Conservation (phyloP, 768 basidiomycete genomes). For the Leucogyrophana mollusca region DNA sequence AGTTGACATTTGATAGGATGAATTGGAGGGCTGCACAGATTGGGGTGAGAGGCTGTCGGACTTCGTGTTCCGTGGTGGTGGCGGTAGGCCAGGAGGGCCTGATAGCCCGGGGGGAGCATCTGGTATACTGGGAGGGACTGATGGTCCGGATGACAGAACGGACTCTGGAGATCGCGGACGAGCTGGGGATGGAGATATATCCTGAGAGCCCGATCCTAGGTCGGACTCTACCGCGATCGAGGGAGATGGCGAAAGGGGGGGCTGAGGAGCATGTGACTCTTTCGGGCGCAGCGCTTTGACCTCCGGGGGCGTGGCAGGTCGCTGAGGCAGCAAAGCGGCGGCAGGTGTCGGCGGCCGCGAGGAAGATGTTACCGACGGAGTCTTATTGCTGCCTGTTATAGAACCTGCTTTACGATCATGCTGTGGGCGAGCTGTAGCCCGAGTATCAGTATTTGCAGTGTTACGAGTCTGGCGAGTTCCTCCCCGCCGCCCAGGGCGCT, state of each 20-base stretch:
- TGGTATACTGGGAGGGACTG: constrained; percentile 49
- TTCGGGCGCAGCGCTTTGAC: constrained; percentile 37
- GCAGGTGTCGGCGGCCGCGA: constrained; percentile 63
- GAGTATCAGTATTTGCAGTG: constrained; percentile 33
- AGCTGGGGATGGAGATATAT: constrained; percentile 39
- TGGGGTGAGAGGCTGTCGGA: constrained; percentile 52
- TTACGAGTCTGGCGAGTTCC: constrained; percentile 49
- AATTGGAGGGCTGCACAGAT: constrained; percentile 47
- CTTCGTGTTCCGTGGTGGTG: constrained; percentile 45
- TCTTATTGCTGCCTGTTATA: constrained; percentile 31
- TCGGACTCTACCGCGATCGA: constrained; percentile 54
- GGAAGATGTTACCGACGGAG: constrained; percentile 46
- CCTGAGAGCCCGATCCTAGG: constrained; percentile 41
- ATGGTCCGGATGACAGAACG: constrained; percentile 30
- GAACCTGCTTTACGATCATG: constrained; percentile 44
- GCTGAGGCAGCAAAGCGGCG: constrained; percentile 31
- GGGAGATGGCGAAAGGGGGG: constrained; percentile 41
- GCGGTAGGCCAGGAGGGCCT: constrained; percentile 48
- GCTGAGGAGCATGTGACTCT: constrained; percentile 39
- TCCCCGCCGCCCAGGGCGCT: constrained; percentile 44
- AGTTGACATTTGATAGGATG: constrained; percentile 83
- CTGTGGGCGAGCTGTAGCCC: constrained; percentile 32
- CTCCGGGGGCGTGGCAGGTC: constrained; percentile 45
- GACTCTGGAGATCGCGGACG: constrained; percentile 42
- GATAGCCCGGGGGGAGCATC: constrained; percentile 61